Evolutionary conservation across 1,284 basidiomycete genomes (phyloP), one percentile per base, ranked within the genome.

Genomic region (Caloboletus firmus): DNA sequence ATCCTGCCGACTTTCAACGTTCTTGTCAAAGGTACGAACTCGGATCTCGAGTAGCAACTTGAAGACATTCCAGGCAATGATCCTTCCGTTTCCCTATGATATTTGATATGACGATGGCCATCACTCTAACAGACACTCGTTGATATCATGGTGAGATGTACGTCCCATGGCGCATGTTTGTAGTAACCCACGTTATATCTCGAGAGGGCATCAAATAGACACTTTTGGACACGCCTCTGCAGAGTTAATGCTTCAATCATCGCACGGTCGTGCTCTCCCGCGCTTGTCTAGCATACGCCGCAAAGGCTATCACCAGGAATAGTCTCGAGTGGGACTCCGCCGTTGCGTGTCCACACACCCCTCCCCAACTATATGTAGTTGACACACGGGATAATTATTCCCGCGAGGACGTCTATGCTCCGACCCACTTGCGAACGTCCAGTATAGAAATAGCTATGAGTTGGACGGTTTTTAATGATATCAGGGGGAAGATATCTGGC

Each of bases 21-120:
- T 67, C 69, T 37, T 69, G 65, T 34, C 49, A 55, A 20, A 49
- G 47, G 20, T 66, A 62, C 44, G 67, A 61, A 35, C n/a, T n/a
- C n/a, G n/a, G 41, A 40, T 53, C 8, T 28, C n/a, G 43, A 34
- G 42, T 28, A 62, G 57, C 4, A 35, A 50, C 35, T n/a, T n/a
- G n/a, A 42, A 9, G 17, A 9, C 32, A n/a, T 66, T 67, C 34
- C 20, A 50, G 40, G 17, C 24, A 10, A 56, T 62, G 57, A n/a
- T n/a, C n/a, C n/a, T n/a, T 2, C 11, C 7, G 30, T 65, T 45
- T 59, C 62, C 5, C 13, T 65, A 24, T 65, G 45, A 61, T 26
- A 20, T 22, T 12, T 62, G 45, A 62, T 37, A 39, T 20, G 10
- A 32, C n/a, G 30, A 41, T 32, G 35, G 28, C n/a, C n/a, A n/a